Conservation (phyloP, 495 filamentous ascomycete species). For the Aspergillus homomorphus region DNA sequence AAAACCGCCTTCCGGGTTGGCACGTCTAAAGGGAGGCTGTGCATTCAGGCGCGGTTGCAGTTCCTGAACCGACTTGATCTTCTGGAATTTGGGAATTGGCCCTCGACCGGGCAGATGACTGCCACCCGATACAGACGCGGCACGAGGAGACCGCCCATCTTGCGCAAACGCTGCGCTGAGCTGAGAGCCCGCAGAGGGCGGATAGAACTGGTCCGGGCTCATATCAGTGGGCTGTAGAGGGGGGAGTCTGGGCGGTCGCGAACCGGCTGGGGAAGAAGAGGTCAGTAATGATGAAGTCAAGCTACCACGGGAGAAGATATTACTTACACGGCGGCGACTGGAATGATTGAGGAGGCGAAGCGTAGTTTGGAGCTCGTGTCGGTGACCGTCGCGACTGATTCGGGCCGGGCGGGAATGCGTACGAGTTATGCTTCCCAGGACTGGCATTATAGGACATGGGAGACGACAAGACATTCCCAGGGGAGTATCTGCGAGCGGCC, state of each 20-base stretch:
- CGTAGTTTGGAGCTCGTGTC: conserved; percentile 52
- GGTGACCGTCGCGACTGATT: conserved; percentile 56
- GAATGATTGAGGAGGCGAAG: conserved; percentile 61
- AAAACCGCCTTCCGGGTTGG: conserved; percentile 96
- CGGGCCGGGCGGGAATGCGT: conserved; percentile 41
- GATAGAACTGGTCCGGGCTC: conserved; percentile 64
- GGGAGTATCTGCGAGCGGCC: conserved; percentile 88
- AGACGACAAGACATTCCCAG: conserved; percentile 79
- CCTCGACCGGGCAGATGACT: conserved; percentile 55
- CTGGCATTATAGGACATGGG: conserved; percentile 55
- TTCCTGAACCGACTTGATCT: conserved; percentile 67
- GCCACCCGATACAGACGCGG: conserved; percentile 38
- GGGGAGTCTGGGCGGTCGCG: conserved; percentile 53
- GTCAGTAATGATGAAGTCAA: conserved; percentile 2
- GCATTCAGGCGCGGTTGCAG: conserved; percentile 77
- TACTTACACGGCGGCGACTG: conserved; percentile 60
- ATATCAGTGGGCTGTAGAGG: conserved; percentile 65
- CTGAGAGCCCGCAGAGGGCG: conserved; percentile 63
- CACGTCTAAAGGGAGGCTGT: conserved; percentile 88
- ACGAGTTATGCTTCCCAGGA: conserved; percentile 54
- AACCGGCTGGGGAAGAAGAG: conserved; percentile 28
- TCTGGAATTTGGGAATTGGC: conserved; percentile 83
- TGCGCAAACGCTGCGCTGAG: conserved; percentile 68
- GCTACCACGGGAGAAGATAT: conserved; percentile 6
- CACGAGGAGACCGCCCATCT: conserved; percentile 72